phyloP scores from a whole-genome alignment of 1,284 basidiomycete genomes.

The Ustilago sp. region DNA sequence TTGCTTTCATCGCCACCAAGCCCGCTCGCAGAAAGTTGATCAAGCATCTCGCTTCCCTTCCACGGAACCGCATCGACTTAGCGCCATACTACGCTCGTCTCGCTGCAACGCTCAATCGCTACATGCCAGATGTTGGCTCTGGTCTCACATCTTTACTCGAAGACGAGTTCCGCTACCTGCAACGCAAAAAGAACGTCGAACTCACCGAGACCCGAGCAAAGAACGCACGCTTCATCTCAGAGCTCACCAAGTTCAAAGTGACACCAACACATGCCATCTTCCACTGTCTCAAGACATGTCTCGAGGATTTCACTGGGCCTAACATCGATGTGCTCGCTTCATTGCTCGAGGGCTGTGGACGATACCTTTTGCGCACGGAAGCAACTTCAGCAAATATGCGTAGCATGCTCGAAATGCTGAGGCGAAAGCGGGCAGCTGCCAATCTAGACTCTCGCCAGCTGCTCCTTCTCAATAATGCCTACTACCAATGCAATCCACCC shows the following conservation, averaged over 20 bases:
- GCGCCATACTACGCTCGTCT: constrained; percentile 93
- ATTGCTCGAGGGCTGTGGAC: constrained; percentile 91
- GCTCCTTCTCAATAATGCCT: constrained; percentile 94
- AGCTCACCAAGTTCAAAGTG: constrained; percentile 94
- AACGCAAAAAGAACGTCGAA: constrained; percentile 91
- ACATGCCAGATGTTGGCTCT: constrained; percentile 91
- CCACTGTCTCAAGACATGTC: constrained; percentile 94
- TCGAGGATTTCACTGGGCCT: constrained; percentile 91
- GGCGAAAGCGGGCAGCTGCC: constrained; percentile 89
- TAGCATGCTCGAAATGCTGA: constrained; percentile 86
- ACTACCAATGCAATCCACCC: constrained; percentile 99
- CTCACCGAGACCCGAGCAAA: constrained; percentile 85
- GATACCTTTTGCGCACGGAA: constrained; percentile 88
- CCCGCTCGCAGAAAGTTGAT: constrained; percentile 89
- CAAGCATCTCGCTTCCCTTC: constrained; percentile 79
- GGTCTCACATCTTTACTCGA: constrained; percentile 86
- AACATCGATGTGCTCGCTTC: constrained; percentile 95
- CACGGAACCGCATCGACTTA: constrained; percentile 88
- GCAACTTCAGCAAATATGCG: constrained; percentile 82
- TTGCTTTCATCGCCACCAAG: constrained; percentile 95
- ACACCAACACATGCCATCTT: constrained; percentile 91
- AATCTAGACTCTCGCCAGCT: constrained; percentile 91
- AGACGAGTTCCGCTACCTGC: constrained; percentile 96
- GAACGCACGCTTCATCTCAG: constrained; percentile 90
- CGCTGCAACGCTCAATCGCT: constrained; percentile 85